Evolutionary conservation across 257 asterid genomes (phyloP).

Genomic region (Rauvolfia tetraphylla): DNA sequence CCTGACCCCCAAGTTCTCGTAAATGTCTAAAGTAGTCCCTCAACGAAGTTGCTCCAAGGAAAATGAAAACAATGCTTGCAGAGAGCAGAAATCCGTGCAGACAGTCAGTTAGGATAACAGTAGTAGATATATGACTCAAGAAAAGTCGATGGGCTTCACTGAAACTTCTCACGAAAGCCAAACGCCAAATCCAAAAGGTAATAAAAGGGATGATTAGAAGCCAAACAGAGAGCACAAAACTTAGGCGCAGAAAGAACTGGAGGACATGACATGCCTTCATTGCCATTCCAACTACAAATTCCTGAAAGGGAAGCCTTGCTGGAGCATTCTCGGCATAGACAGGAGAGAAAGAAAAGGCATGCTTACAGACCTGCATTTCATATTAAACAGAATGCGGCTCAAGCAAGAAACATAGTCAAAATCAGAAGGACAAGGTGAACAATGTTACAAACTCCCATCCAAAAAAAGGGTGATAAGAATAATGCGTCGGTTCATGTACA

Average conservation of each 20-base stretch:
- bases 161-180: conserved; percentile 88
- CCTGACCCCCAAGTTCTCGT: conserved; percentile 93
- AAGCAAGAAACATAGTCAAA: background rate
- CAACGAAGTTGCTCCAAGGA: conserved; percentile 97
- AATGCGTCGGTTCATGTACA: background rate
- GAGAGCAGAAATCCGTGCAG: conserved; percentile 96
- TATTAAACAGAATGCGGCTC: background rate
- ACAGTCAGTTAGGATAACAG: conserved; percentile 87
- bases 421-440: background rate
- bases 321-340: conserved; percentile 97
- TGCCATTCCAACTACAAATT: conserved; percentile 82
- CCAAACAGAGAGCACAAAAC: conserved; percentile 96
- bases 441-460: background rate
- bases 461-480: background rate
- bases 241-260: conserved; percentile 84
- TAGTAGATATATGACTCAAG: conserved; percentile 78
- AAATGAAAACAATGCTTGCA: conserved; percentile 93
- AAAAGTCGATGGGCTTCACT: conserved; percentile 88
- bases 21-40: conserved; percentile 94
- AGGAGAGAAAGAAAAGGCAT: conserved; percentile 93
- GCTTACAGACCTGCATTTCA: conserved; percentile 81
- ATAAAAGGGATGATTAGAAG: conserved; percentile 92
- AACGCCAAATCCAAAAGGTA: conserved; percentile 98
- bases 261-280: conserved; percentile 92
- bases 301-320: conserved; percentile 83